Percentiles rank a stretch among this genome's conserved stretches.
phyloP scores from a whole-genome alignment of 495 filamentous ascomycete genomes.

The Neurospora intermedia region DNA sequence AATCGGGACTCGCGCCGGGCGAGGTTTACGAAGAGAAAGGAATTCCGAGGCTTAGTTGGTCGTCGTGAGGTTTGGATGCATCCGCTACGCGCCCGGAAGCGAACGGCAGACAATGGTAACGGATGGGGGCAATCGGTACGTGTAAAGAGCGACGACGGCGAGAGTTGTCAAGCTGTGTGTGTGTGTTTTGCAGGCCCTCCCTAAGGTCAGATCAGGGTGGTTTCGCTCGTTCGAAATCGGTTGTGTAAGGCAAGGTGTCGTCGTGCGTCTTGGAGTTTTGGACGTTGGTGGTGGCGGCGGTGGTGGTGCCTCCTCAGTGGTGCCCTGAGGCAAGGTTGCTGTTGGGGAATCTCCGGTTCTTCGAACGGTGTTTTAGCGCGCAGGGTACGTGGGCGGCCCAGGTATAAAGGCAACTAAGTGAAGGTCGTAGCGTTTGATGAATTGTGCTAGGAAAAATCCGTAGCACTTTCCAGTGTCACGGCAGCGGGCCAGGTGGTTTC shows the following conservation, averaged over 20 bases:
- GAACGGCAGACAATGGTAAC: not conserved
- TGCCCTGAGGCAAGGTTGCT: not conserved
- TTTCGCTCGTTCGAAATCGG: not conserved
- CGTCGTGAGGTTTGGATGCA: constrained; percentile 15
- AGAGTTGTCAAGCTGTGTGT: not conserved
- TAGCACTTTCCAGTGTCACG: not conserved
- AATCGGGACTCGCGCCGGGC: constrained; percentile 30
- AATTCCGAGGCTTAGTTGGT: constrained; percentile 3
- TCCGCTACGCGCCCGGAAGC: not conserved
- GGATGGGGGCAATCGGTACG: not conserved
- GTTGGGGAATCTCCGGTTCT: not conserved
- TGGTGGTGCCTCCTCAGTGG: not conserved
- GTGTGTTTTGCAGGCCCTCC: not conserved
- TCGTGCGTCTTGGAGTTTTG: not conserved
- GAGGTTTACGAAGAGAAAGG: constrained; percentile 17
- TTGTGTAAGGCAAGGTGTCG: not conserved
- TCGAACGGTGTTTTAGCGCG: not conserved
- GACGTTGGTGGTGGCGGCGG: not conserved
- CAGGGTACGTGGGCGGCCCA: not conserved
- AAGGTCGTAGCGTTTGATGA: not conserved
- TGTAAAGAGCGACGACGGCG: not conserved
- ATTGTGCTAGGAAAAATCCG: not conserved
- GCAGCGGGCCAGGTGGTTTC: constrained; percentile 4
- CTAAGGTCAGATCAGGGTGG: not conserved
- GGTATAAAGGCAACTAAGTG: not conserved